Conservation (phyloP, 306 rosid genomes). For the Chamaecrista fasciculata region DNA sequence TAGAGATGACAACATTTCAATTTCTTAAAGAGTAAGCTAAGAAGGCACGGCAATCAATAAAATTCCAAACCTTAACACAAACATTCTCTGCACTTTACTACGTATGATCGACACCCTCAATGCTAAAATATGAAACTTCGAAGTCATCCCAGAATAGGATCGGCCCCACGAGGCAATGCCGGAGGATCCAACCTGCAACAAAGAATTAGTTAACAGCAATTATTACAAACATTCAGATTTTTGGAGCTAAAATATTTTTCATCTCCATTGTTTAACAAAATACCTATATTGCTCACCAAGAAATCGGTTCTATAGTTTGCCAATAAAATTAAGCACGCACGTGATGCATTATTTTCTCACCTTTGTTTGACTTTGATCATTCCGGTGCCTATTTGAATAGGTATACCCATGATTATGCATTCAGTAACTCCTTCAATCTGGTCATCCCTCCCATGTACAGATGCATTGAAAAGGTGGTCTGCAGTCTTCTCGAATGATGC, state of each 20-base stretch:
- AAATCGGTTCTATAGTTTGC: not conserved
- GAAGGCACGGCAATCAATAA: not conserved
- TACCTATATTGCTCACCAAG: not conserved
- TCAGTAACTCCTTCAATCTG: conserved; percentile 88
- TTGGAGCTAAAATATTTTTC: not conserved
- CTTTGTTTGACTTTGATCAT: conserved; percentile 82
- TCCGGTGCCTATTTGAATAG: conserved; percentile 85
- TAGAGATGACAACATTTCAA: not conserved
- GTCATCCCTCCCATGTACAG: conserved; percentile 67
- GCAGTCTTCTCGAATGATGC: conserved; percentile 92
- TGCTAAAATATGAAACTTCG: conserved; percentile 15
- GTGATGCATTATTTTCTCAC: conserved; percentile 48
- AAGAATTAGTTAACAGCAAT: not conserved
- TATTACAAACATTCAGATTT: not conserved
- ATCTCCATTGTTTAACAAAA: not conserved
- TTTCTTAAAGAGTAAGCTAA: not conserved
- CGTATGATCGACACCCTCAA: conserved; percentile 22
- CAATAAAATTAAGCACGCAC: not conserved
- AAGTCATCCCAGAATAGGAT: conserved; percentile 47
- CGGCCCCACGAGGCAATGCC: conserved; percentile 43
- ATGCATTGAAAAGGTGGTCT: conserved; percentile 76
- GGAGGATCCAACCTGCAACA: conserved; percentile 51
- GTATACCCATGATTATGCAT: conserved; percentile 90
- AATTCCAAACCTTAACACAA: not conserved
- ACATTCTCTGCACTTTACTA: not conserved